Base-by-base conservation (phyloP, 2,329 filamentous ascomycete genomes). In the Paecilomyces sp. region DNA sequence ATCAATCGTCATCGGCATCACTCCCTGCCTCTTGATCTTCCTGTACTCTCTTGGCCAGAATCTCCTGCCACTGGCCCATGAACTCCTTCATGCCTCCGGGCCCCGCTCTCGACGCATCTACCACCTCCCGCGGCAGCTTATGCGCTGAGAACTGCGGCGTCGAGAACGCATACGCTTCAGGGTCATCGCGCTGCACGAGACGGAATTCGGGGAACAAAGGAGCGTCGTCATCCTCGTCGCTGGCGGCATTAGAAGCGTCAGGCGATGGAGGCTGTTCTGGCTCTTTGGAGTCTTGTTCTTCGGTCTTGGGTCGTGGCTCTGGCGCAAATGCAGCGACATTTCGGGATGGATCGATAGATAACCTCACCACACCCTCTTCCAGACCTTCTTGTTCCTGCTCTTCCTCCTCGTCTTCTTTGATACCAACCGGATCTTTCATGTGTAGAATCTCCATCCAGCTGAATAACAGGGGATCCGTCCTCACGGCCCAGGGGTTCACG, bases 71-170 rank as follows among this genome's bases (percentile, higher is more conserved):
- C 70, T 88, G 84, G 65, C 83, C 82, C 62, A 89, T 85, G 76
- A 94, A 92, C 75, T 96, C 92, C 62, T 88, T 83, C 78, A 97
- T 82, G 0, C 88, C 89, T 2, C 89, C 90, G 58, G 90, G 85
- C 3, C 89, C 89, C 1, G 83, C 83, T 22, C 80, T 76, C 31
- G 82, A 83, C 1, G 85, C 85, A 68, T 88, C 85, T 1, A 97
- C 92, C 1, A 97, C 91, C 67, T 99, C 94, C 73, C 88, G 92
- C 0, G 94, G 94, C 66, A 99, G 78, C 76, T 97, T 99, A 72
- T 97, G 93, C 2, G 94, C 93, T 62, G 92, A 96, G 74, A 96
- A 97, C 69, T 93, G 90, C 1, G 91, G 85, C 3, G 90, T 89
- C 64, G 85, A 87, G 71, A 97, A 95, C 66, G 89, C 89, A 71